Percentiles rank a stretch among this genome's conserved stretches.
These are phyloP conservation scores for Fusarium multiceps DNA, from an alignment of 2,329 filamentous ascomycete species.

Conservation along the genomic window DNA sequence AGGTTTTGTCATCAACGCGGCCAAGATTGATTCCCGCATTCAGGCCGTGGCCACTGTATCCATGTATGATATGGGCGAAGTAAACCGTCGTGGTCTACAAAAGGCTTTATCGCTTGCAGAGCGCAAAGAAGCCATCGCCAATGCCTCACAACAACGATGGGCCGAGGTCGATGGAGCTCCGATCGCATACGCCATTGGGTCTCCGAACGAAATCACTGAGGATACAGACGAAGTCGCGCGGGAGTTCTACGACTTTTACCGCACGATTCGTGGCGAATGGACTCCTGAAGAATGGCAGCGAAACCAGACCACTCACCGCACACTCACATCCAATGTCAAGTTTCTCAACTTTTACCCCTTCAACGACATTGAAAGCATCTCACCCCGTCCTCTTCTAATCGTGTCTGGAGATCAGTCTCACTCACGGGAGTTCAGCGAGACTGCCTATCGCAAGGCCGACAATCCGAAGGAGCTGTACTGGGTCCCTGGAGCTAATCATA, in stretches of 20 bases:
- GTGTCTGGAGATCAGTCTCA: background rate
- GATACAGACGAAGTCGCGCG: background rate
- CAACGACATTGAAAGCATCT: background rate
- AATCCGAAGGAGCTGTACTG: background rate
- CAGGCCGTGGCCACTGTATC: background rate
- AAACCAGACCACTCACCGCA: background rate
- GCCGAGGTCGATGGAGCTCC: background rate
- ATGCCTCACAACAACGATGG: background rate
- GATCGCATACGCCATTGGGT: background rate
- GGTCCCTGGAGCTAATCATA: background rate
- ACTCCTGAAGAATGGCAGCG: background rate
- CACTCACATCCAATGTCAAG: background rate
- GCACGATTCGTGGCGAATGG: background rate
- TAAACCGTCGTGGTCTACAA: background rate
- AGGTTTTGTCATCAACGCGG: background rate
- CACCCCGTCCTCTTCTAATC: background rate
- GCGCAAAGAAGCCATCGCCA: background rate
- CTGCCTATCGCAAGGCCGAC: background rate
- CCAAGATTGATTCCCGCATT: background rate
- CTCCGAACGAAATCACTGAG: background rate
- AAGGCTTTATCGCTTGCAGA: background rate
- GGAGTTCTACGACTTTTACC: slow-evolving; percentile 4
- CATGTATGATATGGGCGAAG: slow-evolving; percentile 3
- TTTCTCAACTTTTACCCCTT: slow-evolving; percentile 2
- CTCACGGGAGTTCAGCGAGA: background rate